These are phyloP conservation scores for Chlamydomonas asymmetrica DNA, from an alignment of 139 green algal species.

Conservation along the genomic window DNA sequence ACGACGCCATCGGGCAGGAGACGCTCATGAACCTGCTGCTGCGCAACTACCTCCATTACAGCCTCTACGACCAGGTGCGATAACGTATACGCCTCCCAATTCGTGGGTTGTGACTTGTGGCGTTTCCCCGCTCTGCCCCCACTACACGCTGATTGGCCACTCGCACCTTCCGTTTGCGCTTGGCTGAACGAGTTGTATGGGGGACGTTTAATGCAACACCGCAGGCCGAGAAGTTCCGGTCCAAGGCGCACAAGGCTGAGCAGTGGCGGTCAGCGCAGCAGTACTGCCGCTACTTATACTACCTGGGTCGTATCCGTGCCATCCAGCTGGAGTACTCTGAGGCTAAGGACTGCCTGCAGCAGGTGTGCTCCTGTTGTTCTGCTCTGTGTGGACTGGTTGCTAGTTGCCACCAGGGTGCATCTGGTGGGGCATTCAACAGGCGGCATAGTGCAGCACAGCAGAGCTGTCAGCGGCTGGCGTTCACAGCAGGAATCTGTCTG, in stretches of 20 bases:
- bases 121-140: too few species aligned
- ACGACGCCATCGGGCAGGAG: constrained; percentile 93
- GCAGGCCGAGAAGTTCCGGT: constrained; percentile 95
- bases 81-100: too few species aligned
- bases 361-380: constrained; percentile 54
- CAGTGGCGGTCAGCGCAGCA: constrained; percentile 77
- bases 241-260: constrained; percentile 87
- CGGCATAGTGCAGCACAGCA: not conserved
- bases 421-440: not conserved
- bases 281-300: constrained; percentile 92
- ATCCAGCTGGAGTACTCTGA: constrained; percentile 98
- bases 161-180: too few species aligned
- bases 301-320: constrained; percentile 92
- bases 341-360: constrained; percentile 92
- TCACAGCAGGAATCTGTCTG: too few species aligned
- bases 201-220: too few species aligned
- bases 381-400: not conserved
- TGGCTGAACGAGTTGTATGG: too few species aligned
- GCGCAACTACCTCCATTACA: constrained; percentile 95
- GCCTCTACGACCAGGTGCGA: constrained; percentile 93
- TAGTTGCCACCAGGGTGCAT: not conserved
- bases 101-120: too few species aligned
- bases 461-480: too few species aligned
- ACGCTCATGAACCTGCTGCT: constrained; percentile 93
- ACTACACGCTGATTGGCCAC: too few species aligned